Conservation (phyloP, 208 protist species). For the Porcisia deanei region DNA sequence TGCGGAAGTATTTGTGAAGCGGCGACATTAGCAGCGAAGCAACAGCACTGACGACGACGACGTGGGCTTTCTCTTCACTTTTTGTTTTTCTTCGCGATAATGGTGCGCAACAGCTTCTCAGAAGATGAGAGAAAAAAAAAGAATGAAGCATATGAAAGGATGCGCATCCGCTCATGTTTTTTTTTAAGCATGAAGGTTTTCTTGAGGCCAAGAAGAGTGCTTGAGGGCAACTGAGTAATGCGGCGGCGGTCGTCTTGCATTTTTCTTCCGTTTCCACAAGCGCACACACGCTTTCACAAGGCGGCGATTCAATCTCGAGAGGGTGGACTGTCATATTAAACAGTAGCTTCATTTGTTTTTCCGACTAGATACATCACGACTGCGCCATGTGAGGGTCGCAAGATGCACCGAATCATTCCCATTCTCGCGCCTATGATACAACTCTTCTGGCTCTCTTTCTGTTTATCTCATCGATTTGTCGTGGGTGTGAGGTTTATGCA, state of each 20-base stretch:
- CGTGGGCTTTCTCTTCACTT: conserved; percentile 12
- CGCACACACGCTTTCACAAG: background rate
- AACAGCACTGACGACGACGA: conserved; percentile 5
- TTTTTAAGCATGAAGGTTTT: background rate
- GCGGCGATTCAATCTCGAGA: background rate
- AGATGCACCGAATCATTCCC: background rate
- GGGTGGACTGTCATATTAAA: background rate
- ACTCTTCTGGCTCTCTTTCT: conserved; percentile 4
- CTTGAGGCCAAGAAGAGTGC: background rate
- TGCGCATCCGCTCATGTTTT: background rate
- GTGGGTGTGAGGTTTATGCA: background rate
- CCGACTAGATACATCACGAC: background rate
- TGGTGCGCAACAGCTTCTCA: conserved; percentile 11
- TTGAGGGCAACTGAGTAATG: background rate
- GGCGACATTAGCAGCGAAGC: conserved; percentile 1
- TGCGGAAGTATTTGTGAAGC: conserved; percentile 6
- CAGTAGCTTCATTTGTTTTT: background rate
- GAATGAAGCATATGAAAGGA: background rate
- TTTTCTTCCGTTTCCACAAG: background rate
- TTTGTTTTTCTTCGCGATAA: conserved; percentile 5
- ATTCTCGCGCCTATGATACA: background rate
- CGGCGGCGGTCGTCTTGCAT: background rate
- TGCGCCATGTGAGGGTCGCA: background rate
- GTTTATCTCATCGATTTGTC: background rate
- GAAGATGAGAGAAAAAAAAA: conserved; percentile 6